These are phyloP conservation scores for Aspergillus sp. DNA, from an alignment of 2,329 filamentous ascomycete genomes.

Conservation along the genomic window DNA sequence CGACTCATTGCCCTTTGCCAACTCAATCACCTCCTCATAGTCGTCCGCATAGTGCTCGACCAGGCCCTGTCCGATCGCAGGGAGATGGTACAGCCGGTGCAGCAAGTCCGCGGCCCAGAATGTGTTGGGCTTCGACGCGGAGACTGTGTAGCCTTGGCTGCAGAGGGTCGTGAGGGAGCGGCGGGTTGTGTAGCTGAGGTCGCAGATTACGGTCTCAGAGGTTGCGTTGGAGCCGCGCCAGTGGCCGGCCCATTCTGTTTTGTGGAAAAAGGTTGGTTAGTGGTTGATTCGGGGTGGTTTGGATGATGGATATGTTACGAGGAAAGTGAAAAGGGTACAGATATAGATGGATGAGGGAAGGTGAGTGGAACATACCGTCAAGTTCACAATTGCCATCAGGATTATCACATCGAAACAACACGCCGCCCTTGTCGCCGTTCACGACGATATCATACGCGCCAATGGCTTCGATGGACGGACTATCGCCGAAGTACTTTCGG, in stretches of 20 bases:
- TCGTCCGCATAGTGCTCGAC: conserved; percentile 64
- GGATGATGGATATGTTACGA: no score
- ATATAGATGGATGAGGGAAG: no score
- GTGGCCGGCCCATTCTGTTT: conserved; percentile 64
- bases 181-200: conserved; percentile 59
- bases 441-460: conserved; percentile 64
- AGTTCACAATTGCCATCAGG: conserved; percentile 62
- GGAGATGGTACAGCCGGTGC: conserved; percentile 65
- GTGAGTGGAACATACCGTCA: conserved; percentile 48
- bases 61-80: conserved; percentile 57
- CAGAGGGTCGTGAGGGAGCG: conserved; percentile 61
- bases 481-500: conserved; percentile 66
- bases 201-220: conserved; percentile 68
- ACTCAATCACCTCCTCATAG: conserved; percentile 55
- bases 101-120: conserved; percentile 68
- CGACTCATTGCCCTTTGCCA: conserved; percentile 52
- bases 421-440: conserved; percentile 55
- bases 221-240: conserved; percentile 66
- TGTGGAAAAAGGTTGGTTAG: neutral
- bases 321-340: no score
- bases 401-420: conserved; percentile 68
- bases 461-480: conserved; percentile 56
- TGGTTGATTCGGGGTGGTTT: neutral
- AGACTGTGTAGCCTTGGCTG: conserved; percentile 62
- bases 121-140: conserved; percentile 55